Base-by-base conservation (phyloP, 805 yeast genomes). In the Monosporozyma solicola region DNA sequence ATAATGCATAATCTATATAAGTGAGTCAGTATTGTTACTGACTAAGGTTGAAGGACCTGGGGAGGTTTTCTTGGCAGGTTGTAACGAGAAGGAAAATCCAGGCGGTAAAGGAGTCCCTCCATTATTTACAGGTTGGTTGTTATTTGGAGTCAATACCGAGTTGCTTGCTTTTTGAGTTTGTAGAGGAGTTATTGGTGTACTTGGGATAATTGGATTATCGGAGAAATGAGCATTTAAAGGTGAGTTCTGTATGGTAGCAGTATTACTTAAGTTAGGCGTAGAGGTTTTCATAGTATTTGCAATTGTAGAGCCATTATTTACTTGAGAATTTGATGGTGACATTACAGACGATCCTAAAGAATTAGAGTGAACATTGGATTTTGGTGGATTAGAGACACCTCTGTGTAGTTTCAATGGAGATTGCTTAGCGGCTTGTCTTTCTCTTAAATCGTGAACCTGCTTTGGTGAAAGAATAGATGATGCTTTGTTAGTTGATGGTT, bases 51-150 rank as follows among this genome's bases (percentile, higher is more conserved):
- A 15, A 49, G 49, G 51, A 15, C 35, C 22, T 11, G 27, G 32
- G 22, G 46, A 41, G 9, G 49, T 54, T 33, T 57, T 59, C 44
- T 54, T 69, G 57, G 54, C 68, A 37, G 67, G 75, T 49, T 62
- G 75, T 32, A 73, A 54, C 6, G 72, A 58, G 33, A 67, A 64
- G 1, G 74, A 71, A 51, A 74, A 74, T 5, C 78, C 77, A 1
- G 77, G 78, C 20, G 78, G 78, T 8, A 71, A 59, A 31, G 51
- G 45, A 22, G 51, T 47, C 35, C 48, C 32, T 10, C 33, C 32
- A 35, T 35, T 35, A 7, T 6, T 15, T 35, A 16, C 16, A 44
- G 8, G 1, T 32, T 27, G 39, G 20, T 9, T 35, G 16, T 16
- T 48, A n/a, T 51, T 45, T n/a, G 41, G 43, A 11, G 51, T 29